Percentiles rank a stretch among this genome's conserved stretches.
These are phyloP conservation scores for Ilex paraguariensis DNA, from an alignment of 305 asterid genomes.

Conservation along the genomic window DNA sequence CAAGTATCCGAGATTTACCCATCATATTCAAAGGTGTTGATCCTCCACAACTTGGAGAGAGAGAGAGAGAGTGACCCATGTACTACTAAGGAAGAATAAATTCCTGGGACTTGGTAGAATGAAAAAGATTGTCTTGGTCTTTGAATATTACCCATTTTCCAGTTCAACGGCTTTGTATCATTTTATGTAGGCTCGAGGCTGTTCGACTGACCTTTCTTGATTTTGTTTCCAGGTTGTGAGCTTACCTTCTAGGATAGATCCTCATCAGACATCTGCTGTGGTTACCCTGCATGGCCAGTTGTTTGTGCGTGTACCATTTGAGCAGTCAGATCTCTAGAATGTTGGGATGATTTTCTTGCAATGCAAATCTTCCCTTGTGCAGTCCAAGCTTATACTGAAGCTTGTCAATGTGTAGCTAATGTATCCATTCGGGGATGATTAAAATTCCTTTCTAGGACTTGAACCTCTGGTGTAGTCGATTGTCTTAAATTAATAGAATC, in stretches of 20 bases:
- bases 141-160: background rate
- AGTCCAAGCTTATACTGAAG: too few species aligned
- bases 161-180: background rate
- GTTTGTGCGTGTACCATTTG: slow-evolving; percentile 88
- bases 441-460: slow-evolving; percentile 3
- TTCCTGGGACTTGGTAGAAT: too few species aligned
- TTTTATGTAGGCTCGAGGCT: slow-evolving; percentile 1
- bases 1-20: too few species aligned
- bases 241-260: slow-evolving; percentile 85
- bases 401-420: too few species aligned
- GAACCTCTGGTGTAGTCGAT: background rate
- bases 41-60: too few species aligned
- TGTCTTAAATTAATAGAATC: too few species aligned
- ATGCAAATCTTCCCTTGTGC: background rate
- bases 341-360: slow-evolving; percentile 9
- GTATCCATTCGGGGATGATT: too few species aligned
- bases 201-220: too few species aligned
- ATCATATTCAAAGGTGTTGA: too few species aligned
- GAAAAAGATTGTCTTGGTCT: too few species aligned
- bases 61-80: too few species aligned
- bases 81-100: too few species aligned
- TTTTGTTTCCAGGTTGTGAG: slow-evolving; percentile 61
- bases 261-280: slow-evolving; percentile 94
- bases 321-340: slow-evolving; percentile 45
- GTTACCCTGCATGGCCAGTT: slow-evolving; percentile 92